Evolutionary conservation across 75 land plant species (phyloP), one percentile per base, ranked within the genome.

Genomic region (Pseudotsuga menziesii): DNA sequence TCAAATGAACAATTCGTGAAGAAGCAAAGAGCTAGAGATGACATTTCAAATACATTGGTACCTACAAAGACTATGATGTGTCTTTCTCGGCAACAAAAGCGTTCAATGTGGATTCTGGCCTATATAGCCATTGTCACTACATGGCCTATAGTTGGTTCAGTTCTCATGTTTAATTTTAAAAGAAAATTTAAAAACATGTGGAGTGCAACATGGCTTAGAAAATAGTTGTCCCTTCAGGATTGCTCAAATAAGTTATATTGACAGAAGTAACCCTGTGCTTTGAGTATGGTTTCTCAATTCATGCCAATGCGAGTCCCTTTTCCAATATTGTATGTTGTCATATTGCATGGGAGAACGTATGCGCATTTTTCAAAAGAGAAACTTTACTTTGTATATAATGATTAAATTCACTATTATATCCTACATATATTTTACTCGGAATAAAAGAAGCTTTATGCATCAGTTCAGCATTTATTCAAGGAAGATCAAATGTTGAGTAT

Each of bases 61-160:
- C 61, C 79, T 16, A 16, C 87, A 3, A 86, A 73, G 75, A 54
- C 78, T 70, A 59, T 89, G 11, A 59, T 78, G 75, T 82, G 71
- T 57, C 77, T 91, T n/a, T 72, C 79, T 7, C 82, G 61, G 15
- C 88, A 82, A 52, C 83, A 80, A 19, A 76, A 70, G 60, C 73
- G 20, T 58, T 85, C 95, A 29, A 78, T 93, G 26, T 91, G 93
- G 95, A 32, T 92, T 76, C 91, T 95, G 41, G 85, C 85, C 1
- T 95, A 91, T 63, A 80, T 93, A 72, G 91, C 98, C 56, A 76
- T 92, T 41, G 72, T 86, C 13, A 84, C 98, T 5, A 85, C 86
- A 41, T 95, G 91, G 88, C 98, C 98, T 39, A 23, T 93, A 57
- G 76, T 93, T 23, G 93, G 98, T 35, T 77, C 93, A 26, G 83